Base-by-base conservation (phyloP, 2,329 filamentous ascomycete species). In the Ophiostoma populinum region DNA sequence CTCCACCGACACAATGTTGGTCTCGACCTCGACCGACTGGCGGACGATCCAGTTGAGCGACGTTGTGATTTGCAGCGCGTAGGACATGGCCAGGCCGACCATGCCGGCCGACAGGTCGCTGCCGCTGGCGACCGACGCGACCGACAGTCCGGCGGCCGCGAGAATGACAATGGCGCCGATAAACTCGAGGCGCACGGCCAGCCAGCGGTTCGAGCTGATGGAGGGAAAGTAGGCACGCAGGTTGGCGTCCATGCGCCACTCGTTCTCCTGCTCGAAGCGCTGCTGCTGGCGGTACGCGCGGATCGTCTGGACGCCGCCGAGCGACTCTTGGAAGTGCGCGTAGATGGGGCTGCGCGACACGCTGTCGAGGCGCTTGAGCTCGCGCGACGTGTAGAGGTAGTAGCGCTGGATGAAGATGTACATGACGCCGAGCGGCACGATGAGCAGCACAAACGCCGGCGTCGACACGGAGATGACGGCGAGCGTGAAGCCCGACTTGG, bases 1-100 rank as follows among this genome's bases (percentile, higher is more conserved):
- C 65, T 98, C 90, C 24, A 98, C 90, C 8, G 87, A 93, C 30
- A 98, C 87, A 50, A 98, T 98, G 57, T 98, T 98, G n/a, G 87
- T 95, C 64, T 98, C 92, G n/a, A 98, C 90, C 56, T 98, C 92
- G 22, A 98, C 90, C 0, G 86, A 94, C 58, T 98, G 90, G 40
- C 92, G 75, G 34, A 98, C 90, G 50, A 98, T 94, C 90, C 90
- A 98, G 62, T 95, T 98, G 49, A 98, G 69, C 24, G 86, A 93
- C 46, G 87, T 81, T 2, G 90, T 98, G 51, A 98, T 95, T 59
- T 94, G 83, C 43, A 98, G 68, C 25, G 86, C 90, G 57, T 95
- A 94, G 31, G 87, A 93, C 85, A 98, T 93, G 43, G 81, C 75
- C 49, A 98, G 63, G 62, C 92, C 92, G 35, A 95, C 86, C 56